phyloP scores from a whole-genome alignment of 2,329 filamentous ascomycete species.

The Alternaria postmessia region DNA sequence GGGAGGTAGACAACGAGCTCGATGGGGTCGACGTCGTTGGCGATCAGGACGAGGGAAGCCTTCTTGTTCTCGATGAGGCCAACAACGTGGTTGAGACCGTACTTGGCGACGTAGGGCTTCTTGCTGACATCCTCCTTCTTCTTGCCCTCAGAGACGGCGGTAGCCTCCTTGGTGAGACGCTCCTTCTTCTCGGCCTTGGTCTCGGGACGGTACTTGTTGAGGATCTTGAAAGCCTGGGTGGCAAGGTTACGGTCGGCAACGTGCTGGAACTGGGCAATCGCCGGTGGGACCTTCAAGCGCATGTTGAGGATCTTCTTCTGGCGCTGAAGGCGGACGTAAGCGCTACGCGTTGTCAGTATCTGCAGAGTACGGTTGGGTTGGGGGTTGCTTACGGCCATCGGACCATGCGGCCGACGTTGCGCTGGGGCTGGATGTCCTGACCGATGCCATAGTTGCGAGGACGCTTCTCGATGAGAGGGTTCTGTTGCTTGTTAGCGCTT shows the following conservation, averaged over 20 bases:
- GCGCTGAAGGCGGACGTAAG: slow-evolving; percentile 95
- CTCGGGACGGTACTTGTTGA: slow-evolving; percentile 99
- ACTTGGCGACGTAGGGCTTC: slow-evolving; percentile 99
- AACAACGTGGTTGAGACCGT: slow-evolving; percentile 96
- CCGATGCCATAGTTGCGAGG: slow-evolving; percentile 98
- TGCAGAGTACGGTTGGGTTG: not conserved
- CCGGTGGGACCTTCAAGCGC: slow-evolving; percentile 97
- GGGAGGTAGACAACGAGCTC: slow-evolving; percentile 99
- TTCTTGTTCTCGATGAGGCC: slow-evolving; percentile 84
- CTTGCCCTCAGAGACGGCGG: slow-evolving; percentile 97
- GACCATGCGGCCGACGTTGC: slow-evolving; percentile 81
- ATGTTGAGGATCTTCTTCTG: slow-evolving; percentile 95
- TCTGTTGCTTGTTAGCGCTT: slow-evolving; percentile 64
- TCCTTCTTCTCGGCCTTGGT: slow-evolving; percentile 99
- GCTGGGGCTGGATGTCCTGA: slow-evolving; percentile 83
- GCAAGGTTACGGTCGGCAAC: slow-evolving; percentile 76
- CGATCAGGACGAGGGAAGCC: slow-evolving; percentile 95
- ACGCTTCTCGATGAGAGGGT: slow-evolving; percentile 99
- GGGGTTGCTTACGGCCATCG: slow-evolving; percentile 64
- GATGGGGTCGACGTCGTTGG: slow-evolving; percentile 99
- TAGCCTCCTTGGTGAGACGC: slow-evolving; percentile 97
- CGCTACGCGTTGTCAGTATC: not conserved
- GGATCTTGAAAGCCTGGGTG: slow-evolving; percentile 96
- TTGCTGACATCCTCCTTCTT: slow-evolving; percentile 99
- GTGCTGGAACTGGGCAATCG: slow-evolving; percentile 97